Percentiles rank a stretch among this genome's conserved stretches.
Evolutionary conservation across 2,329 filamentous ascomycete genomes (phyloP).

Genomic region (Lasiodiplodia hormozganensis): DNA sequence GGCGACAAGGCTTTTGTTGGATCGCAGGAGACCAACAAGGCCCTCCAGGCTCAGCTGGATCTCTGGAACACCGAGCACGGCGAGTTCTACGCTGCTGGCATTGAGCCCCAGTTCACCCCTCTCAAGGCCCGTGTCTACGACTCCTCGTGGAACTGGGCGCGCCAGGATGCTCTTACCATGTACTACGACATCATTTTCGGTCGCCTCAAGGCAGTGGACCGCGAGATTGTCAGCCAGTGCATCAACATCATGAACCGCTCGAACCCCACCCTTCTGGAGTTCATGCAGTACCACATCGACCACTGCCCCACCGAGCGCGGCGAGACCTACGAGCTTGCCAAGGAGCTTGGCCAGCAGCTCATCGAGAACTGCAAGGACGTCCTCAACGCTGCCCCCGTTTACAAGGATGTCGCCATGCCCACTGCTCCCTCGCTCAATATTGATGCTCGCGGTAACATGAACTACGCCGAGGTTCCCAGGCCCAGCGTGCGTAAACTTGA

Average conservation of each 20-base stretch:
- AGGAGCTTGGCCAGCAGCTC: conserved; percentile 89
- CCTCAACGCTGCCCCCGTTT: conserved; percentile 80
- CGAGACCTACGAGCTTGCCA: conserved; percentile 97
- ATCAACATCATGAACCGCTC: conserved; percentile 99
- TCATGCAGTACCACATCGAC: conserved; percentile 99
- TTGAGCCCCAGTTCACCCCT: conserved; percentile 90
- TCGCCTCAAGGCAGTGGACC: conserved; percentile 87
- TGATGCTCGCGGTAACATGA: conserved; percentile 88
- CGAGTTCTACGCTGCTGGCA: conserved; percentile 93
- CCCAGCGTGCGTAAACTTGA: conserved; percentile 94
- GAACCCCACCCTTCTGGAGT: conserved; percentile 92
- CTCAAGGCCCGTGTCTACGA: conserved; percentile 97
- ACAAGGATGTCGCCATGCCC: conserved; percentile 93
- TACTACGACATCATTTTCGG: conserved; percentile 99
- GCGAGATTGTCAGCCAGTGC: conserved; percentile 97
- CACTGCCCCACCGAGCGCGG: conserved; percentile 96
- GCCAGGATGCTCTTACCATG: conserved; percentile 97
- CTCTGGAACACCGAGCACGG: conserved; percentile 95
- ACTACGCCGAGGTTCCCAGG: conserved; percentile 86
- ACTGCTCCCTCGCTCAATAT: conserved; percentile 93
- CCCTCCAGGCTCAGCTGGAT: conserved; percentile 91
- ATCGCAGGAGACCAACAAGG: conserved; percentile 82
- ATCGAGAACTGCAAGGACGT: conserved; percentile 98
- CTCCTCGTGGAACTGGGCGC: conserved; percentile 99
- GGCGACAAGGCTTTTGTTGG: conserved; percentile 92